These are phyloP conservation scores for Solanum hybrid DNA, from an alignment of 305 asterid genomes.

Conservation along the genomic window DNA sequence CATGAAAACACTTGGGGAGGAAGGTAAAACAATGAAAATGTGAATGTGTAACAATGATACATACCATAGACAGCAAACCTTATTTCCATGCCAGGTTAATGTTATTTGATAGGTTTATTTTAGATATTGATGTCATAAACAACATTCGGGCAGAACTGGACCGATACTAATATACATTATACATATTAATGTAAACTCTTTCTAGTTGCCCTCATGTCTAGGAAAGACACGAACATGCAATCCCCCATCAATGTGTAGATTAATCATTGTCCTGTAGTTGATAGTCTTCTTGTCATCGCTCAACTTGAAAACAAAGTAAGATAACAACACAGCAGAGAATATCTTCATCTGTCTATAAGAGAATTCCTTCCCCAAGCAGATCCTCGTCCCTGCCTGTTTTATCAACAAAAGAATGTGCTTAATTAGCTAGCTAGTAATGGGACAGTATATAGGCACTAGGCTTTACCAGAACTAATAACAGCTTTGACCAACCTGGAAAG, in stretches of 20 bases:
- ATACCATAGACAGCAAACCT: background rate
- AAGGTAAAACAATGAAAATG: background rate
- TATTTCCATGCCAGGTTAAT: background rate
- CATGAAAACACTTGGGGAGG: background rate
- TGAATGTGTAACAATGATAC: background rate
- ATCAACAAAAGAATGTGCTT: background rate
- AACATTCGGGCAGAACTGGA: background rate
- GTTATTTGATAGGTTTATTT: background rate
- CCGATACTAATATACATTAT: background rate
- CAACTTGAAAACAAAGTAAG: conserved; percentile 20
- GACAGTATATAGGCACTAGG: background rate
- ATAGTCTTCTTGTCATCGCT: conserved; percentile 17
- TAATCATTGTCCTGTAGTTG: conserved; percentile 55
- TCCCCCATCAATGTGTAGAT: conserved; percentile 58
- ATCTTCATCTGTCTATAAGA: conserved; percentile 66
- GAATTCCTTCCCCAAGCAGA: conserved; percentile 46
- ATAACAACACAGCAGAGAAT: conserved; percentile 12
- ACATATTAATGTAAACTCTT: background rate
- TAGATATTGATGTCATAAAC: background rate
- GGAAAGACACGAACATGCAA: conserved; percentile 28
- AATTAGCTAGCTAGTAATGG: conserved; percentile 10
- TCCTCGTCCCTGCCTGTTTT: background rate
- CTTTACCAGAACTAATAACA: background rate
- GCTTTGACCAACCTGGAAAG: conserved; percentile 2
- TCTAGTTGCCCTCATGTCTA: background rate